phyloP scores from a whole-genome alignment of 139 green algal genomes.

The Picochlorum sp. region DNA sequence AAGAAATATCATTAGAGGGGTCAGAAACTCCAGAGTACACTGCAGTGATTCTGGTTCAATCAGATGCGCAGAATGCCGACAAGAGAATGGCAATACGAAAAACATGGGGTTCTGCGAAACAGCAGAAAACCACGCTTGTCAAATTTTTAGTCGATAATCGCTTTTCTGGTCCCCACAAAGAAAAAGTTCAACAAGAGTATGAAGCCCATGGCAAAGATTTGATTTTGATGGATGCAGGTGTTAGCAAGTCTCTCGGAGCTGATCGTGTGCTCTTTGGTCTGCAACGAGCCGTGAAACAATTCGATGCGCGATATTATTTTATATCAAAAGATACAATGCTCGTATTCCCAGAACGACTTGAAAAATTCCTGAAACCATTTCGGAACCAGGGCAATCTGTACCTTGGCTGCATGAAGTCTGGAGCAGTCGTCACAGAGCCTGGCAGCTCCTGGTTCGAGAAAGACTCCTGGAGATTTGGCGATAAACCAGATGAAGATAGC shows the following conservation, averaged over 20 bases:
- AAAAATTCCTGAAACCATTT: constrained; percentile 30
- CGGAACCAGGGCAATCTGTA: constrained; percentile 50
- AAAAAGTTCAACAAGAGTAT: neutral
- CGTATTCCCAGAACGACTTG: constrained; percentile 39
- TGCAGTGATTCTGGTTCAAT: no score
- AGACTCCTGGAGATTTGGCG: constrained; percentile 51
- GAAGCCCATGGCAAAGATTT: no score
- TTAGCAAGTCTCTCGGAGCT: neutral
- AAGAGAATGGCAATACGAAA: neutral
- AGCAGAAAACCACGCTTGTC: neutral
- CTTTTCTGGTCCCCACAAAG: neutral
- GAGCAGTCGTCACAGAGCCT: constrained; percentile 44
- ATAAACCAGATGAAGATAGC: constrained; percentile 19
- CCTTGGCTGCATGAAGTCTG: constrained; percentile 64
- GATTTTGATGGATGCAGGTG: no score
- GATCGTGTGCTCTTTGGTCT: neutral
- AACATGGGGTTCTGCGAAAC: neutral
- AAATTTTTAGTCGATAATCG: neutral
- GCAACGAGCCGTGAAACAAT: neutral
- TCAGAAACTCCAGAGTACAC: neutral
- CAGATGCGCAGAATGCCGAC: neutral
- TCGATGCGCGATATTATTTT: constrained; percentile 63
- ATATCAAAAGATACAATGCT: constrained; percentile 58
- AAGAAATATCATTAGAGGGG: neutral
- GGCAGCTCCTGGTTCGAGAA: constrained; percentile 51